Evolutionary conservation across 331 rosid genomes (phyloP), one percentile per base, ranked within the genome.

Genomic region (Stylosanthes scabra): DNA sequence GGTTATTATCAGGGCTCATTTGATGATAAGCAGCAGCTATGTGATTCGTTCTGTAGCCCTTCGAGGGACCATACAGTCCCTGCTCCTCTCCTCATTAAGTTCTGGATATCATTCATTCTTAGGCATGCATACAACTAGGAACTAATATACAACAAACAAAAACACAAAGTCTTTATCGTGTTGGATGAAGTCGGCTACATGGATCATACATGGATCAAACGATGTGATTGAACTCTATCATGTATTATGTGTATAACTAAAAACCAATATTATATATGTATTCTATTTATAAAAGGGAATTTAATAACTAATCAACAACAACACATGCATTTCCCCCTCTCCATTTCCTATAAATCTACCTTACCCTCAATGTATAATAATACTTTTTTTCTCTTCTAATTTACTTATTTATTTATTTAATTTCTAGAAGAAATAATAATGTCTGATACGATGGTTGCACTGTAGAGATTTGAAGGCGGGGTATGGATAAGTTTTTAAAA

Each of bases 51-150:
- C 6, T 1, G 39, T 34, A 34, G 39, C 39, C 39, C 39, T 50
- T 49, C 10, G 34, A 3, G 81, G 81, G 84, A 57, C 84, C 84
- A 75, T 64, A 37, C 63, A 8, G 39, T 34, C 63, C 0, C 8
- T 15, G 59, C 72, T 66, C 14, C 49, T 12, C 59, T 47, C 9
- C 12, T 54, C 51, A 51, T 20, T 20, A 20, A 20, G 25, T 20
- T 20, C 25, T 20, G 25, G 25, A 20, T 20, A 20, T 20, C 39
- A 39, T 10, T 54, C 74, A 52, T 12, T 63, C 54, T 10, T 63
- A 42, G 9, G 15, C 69, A 63, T 11, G 15, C 69, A 63, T 11
- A 66, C 39, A 34, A 34, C 39, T 34, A 34, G 39, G 39, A 20
- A 20, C 25, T 20, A 20, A 20, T 20, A 20, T 1, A 20, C 25